phyloP scores from a whole-genome alignment of 176 grass and related monocot genomes.

The Cymbopogon citratus region DNA sequence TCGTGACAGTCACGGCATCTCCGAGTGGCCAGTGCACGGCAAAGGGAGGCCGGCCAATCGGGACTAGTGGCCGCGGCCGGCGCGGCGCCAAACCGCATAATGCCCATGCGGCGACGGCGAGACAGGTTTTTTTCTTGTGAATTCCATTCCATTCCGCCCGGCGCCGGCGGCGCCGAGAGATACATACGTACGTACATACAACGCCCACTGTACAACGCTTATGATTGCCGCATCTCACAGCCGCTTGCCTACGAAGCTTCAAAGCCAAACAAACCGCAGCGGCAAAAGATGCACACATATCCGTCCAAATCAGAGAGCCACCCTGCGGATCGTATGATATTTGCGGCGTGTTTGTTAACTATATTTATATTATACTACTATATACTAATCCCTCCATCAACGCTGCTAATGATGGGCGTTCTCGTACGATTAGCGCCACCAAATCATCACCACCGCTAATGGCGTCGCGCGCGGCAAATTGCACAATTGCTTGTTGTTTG shows the following conservation, averaged over 20 bases:
- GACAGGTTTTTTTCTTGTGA: background rate
- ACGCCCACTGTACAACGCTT: background rate
- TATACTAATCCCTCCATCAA: background rate
- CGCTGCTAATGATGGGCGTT: conserved; percentile 18
- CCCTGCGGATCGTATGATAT: background rate
- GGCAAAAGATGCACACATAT: background rate
- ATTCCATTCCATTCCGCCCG: background rate
- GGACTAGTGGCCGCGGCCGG: no score
- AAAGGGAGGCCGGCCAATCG: no score
- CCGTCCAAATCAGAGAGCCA: background rate
- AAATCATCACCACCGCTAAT: background rate
- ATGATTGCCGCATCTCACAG: conserved; percentile 18
- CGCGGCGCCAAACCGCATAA: conserved; percentile 34
- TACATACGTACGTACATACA: background rate
- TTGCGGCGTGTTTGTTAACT: background rate
- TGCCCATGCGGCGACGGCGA: background rate
- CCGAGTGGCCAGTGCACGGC: background rate
- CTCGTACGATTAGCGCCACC: conserved; percentile 21
- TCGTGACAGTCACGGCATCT: conserved; percentile 8
- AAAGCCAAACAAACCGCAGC: background rate
- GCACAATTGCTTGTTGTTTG: background rate
- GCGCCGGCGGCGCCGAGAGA: background rate
- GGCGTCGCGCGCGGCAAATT: background rate
- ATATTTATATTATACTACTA: no score
- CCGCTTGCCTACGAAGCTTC: conserved; percentile 18